Evolutionary conservation across 805 yeast genomes (phyloP).

Genomic region (Vanderwaltozyma verrucispora): DNA sequence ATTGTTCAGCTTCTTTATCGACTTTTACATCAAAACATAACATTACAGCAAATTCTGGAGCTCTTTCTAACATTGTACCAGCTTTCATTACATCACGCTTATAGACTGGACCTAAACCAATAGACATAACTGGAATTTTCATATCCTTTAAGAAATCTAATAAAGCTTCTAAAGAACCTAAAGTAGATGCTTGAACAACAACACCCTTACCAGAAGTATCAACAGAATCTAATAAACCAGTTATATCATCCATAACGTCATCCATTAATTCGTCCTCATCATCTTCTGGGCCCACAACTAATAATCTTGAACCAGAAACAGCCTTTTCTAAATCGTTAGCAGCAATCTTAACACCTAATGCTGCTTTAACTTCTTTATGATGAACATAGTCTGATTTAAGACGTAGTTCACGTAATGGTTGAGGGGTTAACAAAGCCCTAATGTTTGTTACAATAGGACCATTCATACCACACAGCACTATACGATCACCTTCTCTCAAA

Average conservation of each 20-base stretch:
- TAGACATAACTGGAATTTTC: slow-evolving; percentile 99
- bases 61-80: slow-evolving; percentile 91
- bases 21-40: slow-evolving; percentile 94
- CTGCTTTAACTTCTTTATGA: slow-evolving; percentile 97
- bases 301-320: slow-evolving; percentile 94
- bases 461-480: slow-evolving; percentile 93
- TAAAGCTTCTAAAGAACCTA: slow-evolving; percentile 96
- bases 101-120: slow-evolving; percentile 95
- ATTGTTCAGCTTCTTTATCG: slow-evolving; percentile 97
- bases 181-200: slow-evolving; percentile 94
- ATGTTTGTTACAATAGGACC: slow-evolving; percentile 97
- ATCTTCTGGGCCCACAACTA: slow-evolving; percentile 93
- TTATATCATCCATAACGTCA: slow-evolving; percentile 96
- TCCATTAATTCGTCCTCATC: slow-evolving; percentile 97
- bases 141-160: slow-evolving; percentile 93
- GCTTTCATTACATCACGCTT: slow-evolving; percentile 99
- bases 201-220: slow-evolving; percentile 96
- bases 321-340: slow-evolving; percentile 98
- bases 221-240: slow-evolving; percentile 88
- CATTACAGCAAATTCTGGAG: slow-evolving; percentile 95
- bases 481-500: slow-evolving; percentile 86
- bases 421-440: slow-evolving; percentile 94
- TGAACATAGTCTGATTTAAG: slow-evolving; percentile 94
- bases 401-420: slow-evolving; percentile 92
- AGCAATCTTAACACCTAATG: slow-evolving; percentile 96